Conservation (phyloP, 345 rosid species). For the Turritis glabra region DNA sequence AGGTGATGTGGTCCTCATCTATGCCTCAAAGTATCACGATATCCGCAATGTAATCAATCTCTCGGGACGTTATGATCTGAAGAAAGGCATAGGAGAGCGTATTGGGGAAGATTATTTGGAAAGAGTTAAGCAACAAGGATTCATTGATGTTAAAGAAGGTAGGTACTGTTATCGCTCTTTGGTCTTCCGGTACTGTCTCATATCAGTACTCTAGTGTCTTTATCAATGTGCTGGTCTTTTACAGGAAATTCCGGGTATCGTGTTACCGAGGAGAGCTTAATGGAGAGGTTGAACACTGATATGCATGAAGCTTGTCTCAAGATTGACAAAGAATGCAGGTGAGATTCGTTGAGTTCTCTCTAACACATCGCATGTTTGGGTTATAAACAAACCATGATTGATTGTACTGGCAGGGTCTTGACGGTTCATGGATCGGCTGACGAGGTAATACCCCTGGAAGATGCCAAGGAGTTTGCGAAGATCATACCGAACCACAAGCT, state of each 20-base stretch:
- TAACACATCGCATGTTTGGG: neutral
- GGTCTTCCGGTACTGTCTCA: neutral
- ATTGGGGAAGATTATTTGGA: conserved; percentile 59
- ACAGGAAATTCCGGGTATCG: conserved; percentile 42
- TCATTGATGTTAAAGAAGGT: conserved; percentile 47
- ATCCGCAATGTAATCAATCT: conserved; percentile 50
- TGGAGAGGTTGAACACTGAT: conserved; percentile 64
- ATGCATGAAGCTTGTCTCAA: conserved; percentile 54
- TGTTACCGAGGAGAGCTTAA: conserved; percentile 59
- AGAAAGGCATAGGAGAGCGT: conserved; percentile 50
- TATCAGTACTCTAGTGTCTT: neutral
- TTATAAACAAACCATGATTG: neutral
- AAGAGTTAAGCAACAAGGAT: conserved; percentile 52
- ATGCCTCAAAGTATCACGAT: conserved; percentile 67
- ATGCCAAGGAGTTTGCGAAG: conserved; percentile 62
- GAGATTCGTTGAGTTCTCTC: neutral
- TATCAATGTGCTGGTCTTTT: neutral
- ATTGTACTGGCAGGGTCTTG: conserved; percentile 46
- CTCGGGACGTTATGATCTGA: conserved; percentile 65
- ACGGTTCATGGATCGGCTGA: conserved; percentile 73
- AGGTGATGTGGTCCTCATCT: conserved; percentile 70
- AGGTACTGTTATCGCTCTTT: neutral
- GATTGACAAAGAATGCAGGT: conserved; percentile 44
- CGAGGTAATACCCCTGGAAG: conserved; percentile 50
- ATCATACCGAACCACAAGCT: conserved; percentile 62